Evolutionary conservation across 2,329 filamentous ascomycete genomes (phyloP).

Genomic region (Penicillium aurantiogriseum): DNA sequence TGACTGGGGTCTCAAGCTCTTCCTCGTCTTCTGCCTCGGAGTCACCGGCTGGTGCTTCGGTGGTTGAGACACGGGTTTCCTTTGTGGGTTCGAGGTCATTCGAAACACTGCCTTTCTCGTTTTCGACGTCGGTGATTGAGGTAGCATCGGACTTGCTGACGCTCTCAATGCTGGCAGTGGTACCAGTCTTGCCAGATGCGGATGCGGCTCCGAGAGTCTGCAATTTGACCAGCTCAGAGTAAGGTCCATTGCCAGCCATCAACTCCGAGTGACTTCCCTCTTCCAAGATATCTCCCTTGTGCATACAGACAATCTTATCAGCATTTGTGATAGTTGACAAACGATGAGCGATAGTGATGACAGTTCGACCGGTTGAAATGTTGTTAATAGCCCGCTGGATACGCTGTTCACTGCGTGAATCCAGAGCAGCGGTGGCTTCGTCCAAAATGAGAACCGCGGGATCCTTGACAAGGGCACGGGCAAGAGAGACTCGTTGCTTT

Average conservation of each 20-base stretch:
- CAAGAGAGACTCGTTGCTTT: slow-evolving; percentile 75
- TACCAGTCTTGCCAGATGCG: slow-evolving; percentile 47
- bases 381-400: slow-evolving; percentile 55
- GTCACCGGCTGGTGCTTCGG: slow-evolving; percentile 16
- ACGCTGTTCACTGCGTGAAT: slow-evolving; percentile 53
- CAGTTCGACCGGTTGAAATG: slow-evolving; percentile 61
- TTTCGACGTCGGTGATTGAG: slow-evolving; percentile 25
- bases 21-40: slow-evolving; percentile 25
- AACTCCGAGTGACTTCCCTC: slow-evolving; percentile 53
- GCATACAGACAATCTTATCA: slow-evolving; percentile 56
- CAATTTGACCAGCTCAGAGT: slow-evolving; percentile 25
- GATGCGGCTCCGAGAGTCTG: slow-evolving; percentile 53
- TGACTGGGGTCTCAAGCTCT: slow-evolving; percentile 26
- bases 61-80: slow-evolving; percentile 14
- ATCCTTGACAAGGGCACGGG: slow-evolving; percentile 68
- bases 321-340: slow-evolving; percentile 57
- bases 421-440: slow-evolving; percentile 68
- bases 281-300: slow-evolving; percentile 54
- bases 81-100: slow-evolving; percentile 12
- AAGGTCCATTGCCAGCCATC: slow-evolving; percentile 45
- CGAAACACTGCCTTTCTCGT: slow-evolving; percentile 18
- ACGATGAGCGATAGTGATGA: slow-evolving; percentile 67
- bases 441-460: slow-evolving; percentile 76
- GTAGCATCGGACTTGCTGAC: slow-evolving; percentile 29
- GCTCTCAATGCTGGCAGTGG: slow-evolving; percentile 49